Base-by-base conservation (phyloP, 2,329 filamentous ascomycete genomes). In the Chaetomium globosum region DNA sequence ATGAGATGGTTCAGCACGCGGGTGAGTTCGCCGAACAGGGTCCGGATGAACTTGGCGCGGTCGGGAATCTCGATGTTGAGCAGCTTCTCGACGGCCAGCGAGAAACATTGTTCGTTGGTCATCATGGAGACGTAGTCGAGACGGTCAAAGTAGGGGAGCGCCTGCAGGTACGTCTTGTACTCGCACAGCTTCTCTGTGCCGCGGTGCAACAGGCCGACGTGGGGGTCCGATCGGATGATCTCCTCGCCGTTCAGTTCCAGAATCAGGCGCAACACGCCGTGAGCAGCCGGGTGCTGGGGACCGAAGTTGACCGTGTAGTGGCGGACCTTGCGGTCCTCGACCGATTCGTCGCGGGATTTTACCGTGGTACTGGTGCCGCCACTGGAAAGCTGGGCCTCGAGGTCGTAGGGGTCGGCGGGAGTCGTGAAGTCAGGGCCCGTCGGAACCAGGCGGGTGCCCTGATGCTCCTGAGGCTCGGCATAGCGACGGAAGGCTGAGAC, bases 281-380 rank as follows among this genome's bases (percentile, higher is more conserved):
- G 95, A 74, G 95, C 96, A 71, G 95, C 95, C 48, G 95, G 95
- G 84, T 99, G 95, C 85, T 99, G 95, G 70, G 95, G 95, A 64
- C 95, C 95, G 75, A 99, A 99, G 85, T 99, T 99, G 83, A 99
- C 94, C 7, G 95, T 99, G 82, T 99, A 99, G 82, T 99, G 95
- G 72, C 95, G 89, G 77, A 99, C 90, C 85, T 97, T 98, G 79
- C 94, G 89, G 80, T 81, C 78, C 69, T 76, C 78, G 68, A 85
- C 77, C 65, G 79, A 80, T 72, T 79, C 81, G 70, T 84, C 81
- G 71, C 77, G 76, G 69, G 77, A 75, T 73, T 81, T 80, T 72
- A 84, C 80, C 68, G 74, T 65, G 16, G 53, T 72, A 67, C 78
- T 77, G 64, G 78, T 76, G 30, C 63, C 59, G 51, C 16, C 43